Evolutionary conservation across 2,329 filamentous ascomycete species (phyloP).

Genomic region (Fusarium brachygibbosum): DNA sequence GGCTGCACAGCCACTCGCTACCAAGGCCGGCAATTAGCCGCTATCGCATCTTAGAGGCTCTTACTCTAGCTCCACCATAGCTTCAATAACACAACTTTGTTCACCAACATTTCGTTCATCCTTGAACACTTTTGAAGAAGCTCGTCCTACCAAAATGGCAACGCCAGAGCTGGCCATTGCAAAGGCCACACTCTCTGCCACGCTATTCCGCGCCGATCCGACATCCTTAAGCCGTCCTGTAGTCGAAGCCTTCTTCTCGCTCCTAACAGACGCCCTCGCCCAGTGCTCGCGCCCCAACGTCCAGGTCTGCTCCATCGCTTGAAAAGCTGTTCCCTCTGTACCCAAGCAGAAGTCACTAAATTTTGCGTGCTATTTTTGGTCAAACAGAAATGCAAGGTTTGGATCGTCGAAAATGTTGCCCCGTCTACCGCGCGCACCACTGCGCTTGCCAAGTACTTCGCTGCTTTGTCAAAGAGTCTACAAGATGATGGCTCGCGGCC

Average conservation of each 20-base stretch:
- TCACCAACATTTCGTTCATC: slow-evolving; percentile 11
- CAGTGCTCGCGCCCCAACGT: slow-evolving; percentile 85
- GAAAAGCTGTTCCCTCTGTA: slow-evolving; percentile 46
- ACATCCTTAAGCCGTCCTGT: slow-evolving; percentile 75
- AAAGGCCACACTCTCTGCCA: slow-evolving; percentile 81
- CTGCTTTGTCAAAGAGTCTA: slow-evolving; percentile 70
- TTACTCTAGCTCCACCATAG: slow-evolving; percentile 30
- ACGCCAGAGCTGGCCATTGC: slow-evolving; percentile 81
- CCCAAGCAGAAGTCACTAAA: slow-evolving; percentile 49
- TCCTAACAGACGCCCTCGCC: slow-evolving; percentile 74
- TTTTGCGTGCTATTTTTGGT: slow-evolving; percentile 46
- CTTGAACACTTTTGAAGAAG: background rate
- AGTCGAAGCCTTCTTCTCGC: slow-evolving; percentile 76
- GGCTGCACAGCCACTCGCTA: slow-evolving; percentile 29
- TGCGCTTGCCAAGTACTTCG: slow-evolving; percentile 81
- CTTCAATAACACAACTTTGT: slow-evolving; percentile 27
- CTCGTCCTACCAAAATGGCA: slow-evolving; percentile 63
- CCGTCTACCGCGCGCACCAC: slow-evolving; percentile 74
- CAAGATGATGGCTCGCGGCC: slow-evolving; percentile 55
- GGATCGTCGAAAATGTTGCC: slow-evolving; percentile 81
- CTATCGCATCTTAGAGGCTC: slow-evolving; percentile 3
- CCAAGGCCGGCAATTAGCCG: slow-evolving; percentile 37
- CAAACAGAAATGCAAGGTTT: slow-evolving; percentile 86
- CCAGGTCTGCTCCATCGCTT: slow-evolving; percentile 78
- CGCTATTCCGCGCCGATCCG: slow-evolving; percentile 81